Evolutionary conservation across 2,329 filamentous ascomycete species (phyloP), one percentile per base, ranked within the genome.

Genomic region (Teratosphaeria destructans): DNA sequence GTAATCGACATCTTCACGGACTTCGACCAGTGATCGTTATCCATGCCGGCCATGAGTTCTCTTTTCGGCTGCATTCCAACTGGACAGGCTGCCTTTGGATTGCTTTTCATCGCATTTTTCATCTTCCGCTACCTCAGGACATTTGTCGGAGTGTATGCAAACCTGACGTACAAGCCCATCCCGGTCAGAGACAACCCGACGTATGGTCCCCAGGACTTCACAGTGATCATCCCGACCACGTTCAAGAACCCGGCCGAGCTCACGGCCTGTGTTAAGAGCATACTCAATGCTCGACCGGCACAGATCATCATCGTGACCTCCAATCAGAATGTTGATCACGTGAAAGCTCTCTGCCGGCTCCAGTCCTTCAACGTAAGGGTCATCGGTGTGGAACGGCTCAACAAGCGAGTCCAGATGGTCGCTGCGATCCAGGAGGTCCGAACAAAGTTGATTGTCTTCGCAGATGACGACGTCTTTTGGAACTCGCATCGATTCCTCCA

Each of bases 381-480:
- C n/a, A 61, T 73, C 39, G 71, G 70, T 19, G 68, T 73, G 39
- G 62, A 63, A 2, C 64, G 67, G 55, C 65, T 72, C 26, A 71
- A 73, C 62, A 74, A 73, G 67, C 67, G 70, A 12, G 59, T 60
- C 8, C 71, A 74, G 57, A 69, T 73, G 63, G 62, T 72, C n/a
- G 59, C 58, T 10, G 71, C 68, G 3, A 63, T 74, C 26, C 57
- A 66, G 10, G 49, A 66, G 11, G 65, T 72, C 55, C 56, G 65
- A 34, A 70, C 70, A 16, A 37, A 62, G 0, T 67, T 73, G 37
- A 65, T 65, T 1, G 66, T 71, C 52, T 71, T 72, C 55, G 70
- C 71, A 37, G 72, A 74, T 57, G 72, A 74, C 57, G 71, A 74
- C 58, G 72, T 74, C 37, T 68, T 72, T 58, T 73, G 71, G 69